Evolutionary conservation across 495 filamentous ascomycete species (phyloP).

Genomic region (Thermothielavioides terrestris): DNA sequence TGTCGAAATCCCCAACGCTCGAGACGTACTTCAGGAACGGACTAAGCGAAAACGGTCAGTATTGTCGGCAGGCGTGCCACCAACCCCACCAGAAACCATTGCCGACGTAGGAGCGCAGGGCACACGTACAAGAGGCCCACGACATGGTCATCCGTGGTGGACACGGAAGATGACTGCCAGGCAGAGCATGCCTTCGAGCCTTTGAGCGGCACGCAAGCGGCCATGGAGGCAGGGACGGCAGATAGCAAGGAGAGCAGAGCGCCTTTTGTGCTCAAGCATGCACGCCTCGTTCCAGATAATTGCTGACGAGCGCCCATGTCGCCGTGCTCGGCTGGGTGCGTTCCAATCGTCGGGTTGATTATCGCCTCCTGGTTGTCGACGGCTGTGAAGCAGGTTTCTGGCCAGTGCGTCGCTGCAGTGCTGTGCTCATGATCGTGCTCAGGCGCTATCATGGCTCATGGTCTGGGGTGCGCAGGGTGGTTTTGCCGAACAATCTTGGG

Average conservation of each 20-base stretch:
- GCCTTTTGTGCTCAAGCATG: conserved; percentile 4
- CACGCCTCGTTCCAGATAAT: conserved; percentile 1
- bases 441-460: conserved; percentile 20
- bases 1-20: conserved; percentile 68
- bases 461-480: background rate
- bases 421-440: conserved; percentile 17
- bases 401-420: conserved; percentile 11
- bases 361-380: background rate
- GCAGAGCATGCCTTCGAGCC: conserved; percentile 75
- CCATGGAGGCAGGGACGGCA: conserved; percentile 21
- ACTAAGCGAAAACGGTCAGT: conserved; percentile 40
- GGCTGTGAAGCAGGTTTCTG: background rate
- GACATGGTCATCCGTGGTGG: conserved; percentile 58
- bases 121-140: conserved; percentile 68
- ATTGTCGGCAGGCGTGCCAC: too few species aligned
- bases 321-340: background rate
- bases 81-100: background rate
- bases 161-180: conserved; percentile 74
- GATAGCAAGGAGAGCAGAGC: conserved; percentile 17
- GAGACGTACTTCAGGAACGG: conserved; percentile 81
- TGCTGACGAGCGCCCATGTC: background rate
- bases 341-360: background rate
- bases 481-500: background rate
- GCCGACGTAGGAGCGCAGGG: too few species aligned
- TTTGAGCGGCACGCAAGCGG: conserved; percentile 67